Percentiles rank a stretch among this genome's conserved stretches.
phyloP scores from a whole-genome alignment of 805 yeast genomes.

The Starmerella tilneyi region DNA sequence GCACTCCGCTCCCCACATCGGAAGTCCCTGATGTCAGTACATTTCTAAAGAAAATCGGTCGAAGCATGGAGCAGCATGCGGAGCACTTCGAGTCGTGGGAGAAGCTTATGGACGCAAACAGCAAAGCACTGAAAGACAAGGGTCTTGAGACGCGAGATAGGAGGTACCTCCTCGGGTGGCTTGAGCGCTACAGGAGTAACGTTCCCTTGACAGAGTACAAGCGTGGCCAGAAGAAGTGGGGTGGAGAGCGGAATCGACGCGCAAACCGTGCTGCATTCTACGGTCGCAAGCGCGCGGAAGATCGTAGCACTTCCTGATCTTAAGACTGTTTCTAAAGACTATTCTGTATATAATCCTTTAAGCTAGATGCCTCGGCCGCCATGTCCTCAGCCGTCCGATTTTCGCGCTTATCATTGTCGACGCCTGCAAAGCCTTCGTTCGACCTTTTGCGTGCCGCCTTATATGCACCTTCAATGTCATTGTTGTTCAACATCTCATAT shows the following conservation, averaged over 20 bases:
- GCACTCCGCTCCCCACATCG: slow-evolving; percentile 36
- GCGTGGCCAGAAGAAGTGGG: slow-evolving; percentile 64
- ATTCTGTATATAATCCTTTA: slow-evolving; percentile 29
- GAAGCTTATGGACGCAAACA: slow-evolving; percentile 47
- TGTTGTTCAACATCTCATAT: slow-evolving; percentile 51
- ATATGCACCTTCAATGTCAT: slow-evolving; percentile 42
- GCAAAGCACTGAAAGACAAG: slow-evolving; percentile 52
- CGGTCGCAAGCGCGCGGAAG: slow-evolving; percentile 30
- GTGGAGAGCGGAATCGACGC: slow-evolving; percentile 76
- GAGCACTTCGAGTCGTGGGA: slow-evolving; percentile 68
- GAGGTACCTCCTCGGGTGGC: slow-evolving; percentile 57
- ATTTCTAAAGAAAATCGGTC: slow-evolving; percentile 70
- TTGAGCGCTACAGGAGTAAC: slow-evolving; percentile 53
- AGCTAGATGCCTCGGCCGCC: slow-evolving; percentile 57
- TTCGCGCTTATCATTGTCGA: slow-evolving; percentile 43
- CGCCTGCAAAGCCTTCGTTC: slow-evolving; percentile 25
- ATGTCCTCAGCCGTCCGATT: slow-evolving; percentile 55
- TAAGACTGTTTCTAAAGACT: too few species aligned
- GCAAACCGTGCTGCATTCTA: slow-evolving; percentile 45
- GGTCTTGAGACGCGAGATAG: slow-evolving; percentile 69
- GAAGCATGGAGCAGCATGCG: slow-evolving; percentile 54
- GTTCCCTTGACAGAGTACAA: slow-evolving; percentile 47
- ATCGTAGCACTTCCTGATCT: slow-evolving; percentile 17
- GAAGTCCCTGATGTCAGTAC: slow-evolving; percentile 58
- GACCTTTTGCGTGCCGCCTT: slow-evolving; percentile 27